phyloP scores from a whole-genome alignment of 352 stramenopile species.

The Thraustochytrium striatum region DNA sequence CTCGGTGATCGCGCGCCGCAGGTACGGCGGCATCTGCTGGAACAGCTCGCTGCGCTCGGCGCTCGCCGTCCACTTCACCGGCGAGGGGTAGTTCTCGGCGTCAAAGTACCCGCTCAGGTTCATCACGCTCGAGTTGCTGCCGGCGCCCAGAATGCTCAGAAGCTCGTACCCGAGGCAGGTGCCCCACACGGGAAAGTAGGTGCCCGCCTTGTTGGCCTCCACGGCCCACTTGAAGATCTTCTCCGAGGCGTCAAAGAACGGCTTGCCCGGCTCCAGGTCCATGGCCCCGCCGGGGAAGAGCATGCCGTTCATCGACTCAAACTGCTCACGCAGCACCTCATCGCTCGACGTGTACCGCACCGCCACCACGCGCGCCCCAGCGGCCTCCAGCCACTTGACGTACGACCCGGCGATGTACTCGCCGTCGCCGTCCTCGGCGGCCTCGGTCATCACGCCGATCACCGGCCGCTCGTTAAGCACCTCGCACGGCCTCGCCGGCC shows the following conservation, averaged over 20 bases:
- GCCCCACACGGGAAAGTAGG: conserved; percentile 58
- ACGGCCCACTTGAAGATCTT: conserved; percentile 52
- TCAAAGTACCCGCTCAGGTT: conserved; percentile 43
- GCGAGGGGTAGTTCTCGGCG: conserved; percentile 33
- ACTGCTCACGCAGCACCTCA: conserved; percentile 54
- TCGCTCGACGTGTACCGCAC: conserved; percentile 57
- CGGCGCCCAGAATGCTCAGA: conserved; percentile 52
- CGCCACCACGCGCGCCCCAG: conserved; percentile 55
- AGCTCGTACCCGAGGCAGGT: conserved; percentile 61
- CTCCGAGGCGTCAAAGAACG: conserved; percentile 41
- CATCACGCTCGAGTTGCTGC: conserved; percentile 50
- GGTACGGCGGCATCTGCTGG: neutral
- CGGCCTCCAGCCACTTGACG: conserved; percentile 57
- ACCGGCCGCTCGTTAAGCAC: conserved; percentile 43
- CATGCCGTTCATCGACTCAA: conserved; percentile 53
- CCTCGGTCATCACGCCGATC: conserved; percentile 49
- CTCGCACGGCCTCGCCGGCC: conserved; percentile 9
- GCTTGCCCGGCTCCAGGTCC: conserved; percentile 39
- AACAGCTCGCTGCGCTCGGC: conserved; percentile 33
- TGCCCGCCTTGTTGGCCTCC: conserved; percentile 50
- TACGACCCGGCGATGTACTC: conserved; percentile 60
- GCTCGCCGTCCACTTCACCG: conserved; percentile 19
- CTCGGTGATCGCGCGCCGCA: conserved; percentile 48
- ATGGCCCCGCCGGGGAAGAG: conserved; percentile 50
- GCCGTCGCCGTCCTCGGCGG: conserved; percentile 24